Percentiles rank a stretch among this genome's conserved stretches.
Evolutionary conservation across 208 protist genomes (phyloP).

Genomic region (Wallacemonas rigidus): DNA sequence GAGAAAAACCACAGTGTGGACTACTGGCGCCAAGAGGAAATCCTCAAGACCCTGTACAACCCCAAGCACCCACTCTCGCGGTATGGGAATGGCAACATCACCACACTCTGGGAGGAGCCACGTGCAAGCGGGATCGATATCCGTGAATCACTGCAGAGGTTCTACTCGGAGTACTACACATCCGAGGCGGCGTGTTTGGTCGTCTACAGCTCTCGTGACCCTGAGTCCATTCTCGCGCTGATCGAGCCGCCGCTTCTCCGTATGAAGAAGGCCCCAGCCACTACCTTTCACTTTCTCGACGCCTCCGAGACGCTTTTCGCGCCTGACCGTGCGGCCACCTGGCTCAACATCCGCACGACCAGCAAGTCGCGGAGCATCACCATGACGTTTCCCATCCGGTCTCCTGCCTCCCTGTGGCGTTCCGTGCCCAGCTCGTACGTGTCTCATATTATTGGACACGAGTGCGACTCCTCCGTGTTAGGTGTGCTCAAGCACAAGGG

Average conservation of each 20-base stretch:
- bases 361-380: constrained; percentile 49
- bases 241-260: constrained; percentile 44
- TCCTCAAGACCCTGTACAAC: constrained; percentile 58
- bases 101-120: constrained; percentile 76
- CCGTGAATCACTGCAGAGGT: constrained; percentile 55
- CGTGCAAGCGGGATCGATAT: constrained; percentile 56
- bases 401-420: constrained; percentile 40
- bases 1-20: constrained; percentile 90
- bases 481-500: constrained; percentile 77
- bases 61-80: constrained; percentile 64
- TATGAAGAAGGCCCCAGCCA: constrained; percentile 40
- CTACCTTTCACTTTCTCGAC: constrained; percentile 31
- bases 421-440: constrained; percentile 75
- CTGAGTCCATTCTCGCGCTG: constrained; percentile 41
- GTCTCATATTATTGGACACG: constrained; percentile 92
- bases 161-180: constrained; percentile 74
- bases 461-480: constrained; percentile 89
- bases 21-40: constrained; percentile 76
- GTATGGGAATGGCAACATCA: constrained; percentile 91
- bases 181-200: constrained; percentile 51
- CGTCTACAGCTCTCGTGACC: constrained; percentile 46
- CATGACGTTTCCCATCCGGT: constrained; percentile 65
- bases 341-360: constrained; percentile 71
- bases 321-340: constrained; percentile 22
- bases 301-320: constrained; percentile 29